Base-by-base conservation (phyloP, 2,329 filamentous ascomycete genomes). In the Fusarium buharicum region DNA sequence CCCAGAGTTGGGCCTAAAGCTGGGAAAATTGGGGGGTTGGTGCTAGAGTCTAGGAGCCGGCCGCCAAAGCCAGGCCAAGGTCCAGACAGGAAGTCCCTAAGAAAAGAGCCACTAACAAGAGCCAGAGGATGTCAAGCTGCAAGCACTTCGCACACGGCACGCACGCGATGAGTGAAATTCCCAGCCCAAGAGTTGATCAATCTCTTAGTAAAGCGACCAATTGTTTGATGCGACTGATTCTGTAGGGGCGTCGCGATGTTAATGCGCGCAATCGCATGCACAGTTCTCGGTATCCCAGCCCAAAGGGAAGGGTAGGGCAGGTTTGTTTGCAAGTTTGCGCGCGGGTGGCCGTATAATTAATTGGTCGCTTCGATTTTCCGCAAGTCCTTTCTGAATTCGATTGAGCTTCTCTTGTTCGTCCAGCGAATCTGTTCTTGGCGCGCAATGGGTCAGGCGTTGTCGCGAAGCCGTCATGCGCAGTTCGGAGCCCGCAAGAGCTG, bases 1-100 rank as follows among this genome's bases (percentile, higher is more conserved):
- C 62, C 64, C 50, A 56, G 57, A 55, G 61, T 46, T 61, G 63
- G 62, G 59, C 55, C 51, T 31, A 60, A 59, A 61, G 54, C 55
- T 60, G 48, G 55, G 59, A 64, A 66, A 62, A 52, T 55, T 58
- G 58, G 52, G 62, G 52, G 57, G 61, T 40, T 68, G 61, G 63
- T 55, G 40, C 52, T 50, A 39, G 47, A 55, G 59, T 37, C 51
- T 53, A 50, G 37, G 59, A 59, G 30, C 30, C 59, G 52, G 52
- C 52, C 63, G 60, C 59, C 63, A 47, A 50, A 41, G 55, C 45
- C 45, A 65, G 52, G 43, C 62, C 62, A 28, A 44, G 22, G 62
- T 41, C 52, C 38, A 65, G 34, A 51, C 47, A 52, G 61, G 39
- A 56, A 34, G 39, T 22, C 59, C 34, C 38, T 39, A 18, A 43